A percentile compares a stretch with the other conserved stretches of the same genome.
phyloP scores from a whole-genome alignment of 306 rosid genomes.

The Cotoneaster glaucophyllus region DNA sequence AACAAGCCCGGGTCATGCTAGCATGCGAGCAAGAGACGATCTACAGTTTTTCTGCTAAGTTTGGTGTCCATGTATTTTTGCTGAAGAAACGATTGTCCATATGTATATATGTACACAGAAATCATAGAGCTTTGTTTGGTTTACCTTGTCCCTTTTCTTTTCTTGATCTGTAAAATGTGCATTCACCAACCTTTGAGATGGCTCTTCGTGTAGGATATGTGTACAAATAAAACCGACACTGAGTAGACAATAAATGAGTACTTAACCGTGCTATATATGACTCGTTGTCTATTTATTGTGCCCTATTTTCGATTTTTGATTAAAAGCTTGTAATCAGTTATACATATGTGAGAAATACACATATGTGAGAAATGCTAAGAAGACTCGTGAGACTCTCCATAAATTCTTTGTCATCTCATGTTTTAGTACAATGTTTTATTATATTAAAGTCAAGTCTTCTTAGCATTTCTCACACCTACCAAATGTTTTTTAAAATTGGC shows the following conservation, averaged over 20 bases:
- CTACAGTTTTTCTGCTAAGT: not conserved
- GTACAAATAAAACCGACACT: not conserved
- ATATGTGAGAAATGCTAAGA: too few species aligned
- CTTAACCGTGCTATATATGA: too few species aligned
- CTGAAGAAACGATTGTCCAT: not conserved
- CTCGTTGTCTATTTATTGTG: too few species aligned
- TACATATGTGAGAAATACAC: too few species aligned
- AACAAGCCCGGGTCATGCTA: not conserved
- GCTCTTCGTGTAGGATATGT: not conserved
- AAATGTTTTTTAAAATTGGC: not conserved
- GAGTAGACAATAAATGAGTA: too few species aligned
- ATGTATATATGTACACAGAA: not conserved
- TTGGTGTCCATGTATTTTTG: not conserved
- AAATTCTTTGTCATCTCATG: too few species aligned
- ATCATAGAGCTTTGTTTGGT: not conserved
- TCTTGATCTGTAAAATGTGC: not conserved
- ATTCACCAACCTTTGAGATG: not conserved
- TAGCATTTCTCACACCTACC: not conserved
- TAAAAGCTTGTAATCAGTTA: too few species aligned
- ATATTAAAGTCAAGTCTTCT: too few species aligned
- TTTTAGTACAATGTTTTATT: too few species aligned
- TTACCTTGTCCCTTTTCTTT: not conserved
- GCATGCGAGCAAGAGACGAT: slow-evolving; percentile 7
- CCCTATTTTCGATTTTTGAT: too few species aligned
- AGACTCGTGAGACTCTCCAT: too few species aligned